Evolutionary conservation across 75 land plant genomes (phyloP), one percentile per base, ranked within the genome.

Genomic region (Pseudotsuga menziesii): DNA sequence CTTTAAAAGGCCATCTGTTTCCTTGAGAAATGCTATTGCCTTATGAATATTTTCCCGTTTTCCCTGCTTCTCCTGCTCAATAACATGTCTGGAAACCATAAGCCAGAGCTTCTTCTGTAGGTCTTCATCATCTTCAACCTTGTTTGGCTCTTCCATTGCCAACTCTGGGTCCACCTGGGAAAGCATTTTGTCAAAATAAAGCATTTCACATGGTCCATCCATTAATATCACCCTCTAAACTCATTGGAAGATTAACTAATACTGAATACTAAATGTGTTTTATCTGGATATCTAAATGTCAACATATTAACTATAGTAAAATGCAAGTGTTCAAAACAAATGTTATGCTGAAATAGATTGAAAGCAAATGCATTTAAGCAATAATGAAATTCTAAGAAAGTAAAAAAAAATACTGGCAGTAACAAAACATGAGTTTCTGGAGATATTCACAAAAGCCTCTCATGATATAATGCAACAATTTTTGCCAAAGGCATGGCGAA

Each of bases 51-150:
- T 97, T 78, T 97, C 99, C 64, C 93, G 86, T 80, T 97, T 91
- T 52, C 89, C 72, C 75, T 93, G 94, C 78, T 92, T 90, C 58
- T 94, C 97, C 82, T 89, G 92, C 76, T 92, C 84, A 78, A 96
- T 88, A 9, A 96, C 99, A 86, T 96, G 93, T 74, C 89, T 91
- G 54, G 99, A 97, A 73, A 96, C 85, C 94, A 94, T 93, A 48
- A 96, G 99, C 99, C 99, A 96, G 5, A 96, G 90, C 78, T 94
- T 96, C 83, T 94, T 96, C 76, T 91, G 81, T 76, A 96, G 67
- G 36, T 94, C 99, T 70, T 95, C 92, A 75, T 91, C 97, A 82
- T 95, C 98, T 67, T 94, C 97, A 78, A 96, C 99, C 78, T 96
- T 96, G 69, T 96, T 97, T 39, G 99, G 97, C 82, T 96, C 95